These are phyloP conservation scores for Mycosarcoma maydis DNA, from an alignment of 1,284 basidiomycete genomes.

Conservation along the genomic window DNA sequence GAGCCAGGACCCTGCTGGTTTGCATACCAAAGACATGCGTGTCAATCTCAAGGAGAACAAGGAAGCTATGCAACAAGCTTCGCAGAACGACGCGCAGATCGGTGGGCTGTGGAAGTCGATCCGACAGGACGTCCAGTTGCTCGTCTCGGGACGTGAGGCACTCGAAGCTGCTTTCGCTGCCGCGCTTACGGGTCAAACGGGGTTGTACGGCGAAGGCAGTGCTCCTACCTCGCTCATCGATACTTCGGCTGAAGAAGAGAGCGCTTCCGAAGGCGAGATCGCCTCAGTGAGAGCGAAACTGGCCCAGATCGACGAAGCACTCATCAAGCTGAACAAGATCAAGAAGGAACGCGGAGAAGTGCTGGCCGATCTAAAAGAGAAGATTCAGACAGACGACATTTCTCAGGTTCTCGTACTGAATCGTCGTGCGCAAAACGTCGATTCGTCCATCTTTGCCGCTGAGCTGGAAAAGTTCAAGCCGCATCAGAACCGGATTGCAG, in stretches of 20 bases:
- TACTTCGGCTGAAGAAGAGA: conserved; percentile 49
- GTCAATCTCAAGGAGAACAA: conserved; percentile 83
- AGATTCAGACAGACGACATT: conserved; percentile 95
- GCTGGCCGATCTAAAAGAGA: conserved; percentile 91
- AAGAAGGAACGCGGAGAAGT: conserved; percentile 80
- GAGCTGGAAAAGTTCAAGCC: conserved; percentile 96
- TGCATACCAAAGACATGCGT: conserved; percentile 75
- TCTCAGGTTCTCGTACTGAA: conserved; percentile 93
- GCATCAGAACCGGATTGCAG: conserved; percentile 81
- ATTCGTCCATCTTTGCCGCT: conserved; percentile 86
- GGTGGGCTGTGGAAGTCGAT: conserved; percentile 78
- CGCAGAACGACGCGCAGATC: conserved; percentile 81
- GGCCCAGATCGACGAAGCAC: conserved; percentile 48
- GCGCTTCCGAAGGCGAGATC: conserved; percentile 28
- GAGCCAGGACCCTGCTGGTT: conserved; percentile 82
- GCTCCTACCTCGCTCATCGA: conserved; percentile 46
- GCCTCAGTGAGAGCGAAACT: conserved; percentile 40
- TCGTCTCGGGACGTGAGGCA: conserved; percentile 72
- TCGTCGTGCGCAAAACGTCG: conserved; percentile 82
- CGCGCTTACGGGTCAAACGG: conserved; percentile 64
- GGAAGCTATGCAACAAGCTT: conserved; percentile 80
- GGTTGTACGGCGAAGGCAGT: conserved; percentile 23
- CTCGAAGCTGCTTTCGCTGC: conserved; percentile 78
- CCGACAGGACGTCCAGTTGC: conserved; percentile 75
- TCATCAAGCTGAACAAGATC: conserved; percentile 56